A percentile compares a stretch with the other conserved stretches of the same genome.
Evolutionary conservation across 768 basidiomycete genomes (phyloP).

Genomic region (Phylloporus arenicola): DNA sequence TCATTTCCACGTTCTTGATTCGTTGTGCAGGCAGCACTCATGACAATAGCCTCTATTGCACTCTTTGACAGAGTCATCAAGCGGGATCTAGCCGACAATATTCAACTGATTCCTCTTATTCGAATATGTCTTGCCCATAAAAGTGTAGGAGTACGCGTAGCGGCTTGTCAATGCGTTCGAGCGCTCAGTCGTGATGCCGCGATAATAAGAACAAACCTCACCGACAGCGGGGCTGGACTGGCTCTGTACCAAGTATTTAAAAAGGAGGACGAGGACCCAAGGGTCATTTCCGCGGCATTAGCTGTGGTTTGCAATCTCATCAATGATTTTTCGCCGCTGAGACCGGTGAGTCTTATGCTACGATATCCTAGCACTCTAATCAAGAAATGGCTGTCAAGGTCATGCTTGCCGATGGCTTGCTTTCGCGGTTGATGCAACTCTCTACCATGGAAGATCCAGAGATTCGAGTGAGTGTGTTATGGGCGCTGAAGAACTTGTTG

Average conservation of each 20-base stretch:
- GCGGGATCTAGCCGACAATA: constrained; percentile 56
- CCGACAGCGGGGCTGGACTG: constrained; percentile 76
- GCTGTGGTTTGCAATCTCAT: constrained; percentile 82
- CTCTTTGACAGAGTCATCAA: constrained; percentile 73
- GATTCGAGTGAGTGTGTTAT: constrained; percentile 67
- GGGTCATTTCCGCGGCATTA: constrained; percentile 67
- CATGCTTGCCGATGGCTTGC: constrained; percentile 62
- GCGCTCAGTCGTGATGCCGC: constrained; percentile 75
- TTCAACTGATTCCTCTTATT: constrained; percentile 50
- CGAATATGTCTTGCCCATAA: constrained; percentile 52
- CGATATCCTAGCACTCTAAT: neutral
- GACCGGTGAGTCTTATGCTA: constrained; percentile 44
- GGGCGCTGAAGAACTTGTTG: constrained; percentile 84
- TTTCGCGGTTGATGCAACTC: constrained; percentile 59
- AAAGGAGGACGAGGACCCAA: constrained; percentile 55
- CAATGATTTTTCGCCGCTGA: constrained; percentile 78
- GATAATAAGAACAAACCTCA: constrained; percentile 76
- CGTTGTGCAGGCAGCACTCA: constrained; percentile 57
- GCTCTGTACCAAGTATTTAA: constrained; percentile 58
- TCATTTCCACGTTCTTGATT: neutral
- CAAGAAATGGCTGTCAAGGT: constrained; percentile 34
- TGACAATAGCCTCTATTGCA: constrained; percentile 64
- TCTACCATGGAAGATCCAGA: constrained; percentile 48
- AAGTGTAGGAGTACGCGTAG: constrained; percentile 73
- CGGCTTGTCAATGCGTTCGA: constrained; percentile 80